Evolutionary conservation across 1,284 basidiomycete genomes (phyloP).

Genomic region (Butyriboletus regius): DNA sequence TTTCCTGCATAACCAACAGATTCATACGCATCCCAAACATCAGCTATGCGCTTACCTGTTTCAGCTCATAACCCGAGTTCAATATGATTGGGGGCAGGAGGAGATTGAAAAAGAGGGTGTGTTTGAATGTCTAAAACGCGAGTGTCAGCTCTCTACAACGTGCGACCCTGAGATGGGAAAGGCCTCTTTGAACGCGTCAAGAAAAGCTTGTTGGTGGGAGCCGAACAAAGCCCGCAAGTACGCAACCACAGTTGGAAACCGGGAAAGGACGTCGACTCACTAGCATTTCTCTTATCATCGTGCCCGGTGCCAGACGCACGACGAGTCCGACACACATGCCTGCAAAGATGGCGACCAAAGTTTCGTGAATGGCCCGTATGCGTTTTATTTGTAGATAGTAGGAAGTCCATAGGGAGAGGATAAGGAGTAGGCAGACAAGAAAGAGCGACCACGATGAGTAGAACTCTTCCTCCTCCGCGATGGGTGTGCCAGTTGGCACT

Average conservation of each 20-base stretch:
- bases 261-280: slow-evolving; percentile 47
- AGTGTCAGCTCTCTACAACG: background rate
- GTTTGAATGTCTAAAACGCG: slow-evolving; percentile 74
- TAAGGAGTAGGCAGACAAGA: slow-evolving; percentile 89
- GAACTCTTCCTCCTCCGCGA: slow-evolving; percentile 74
- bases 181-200: background rate
- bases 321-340: slow-evolving; percentile 94
- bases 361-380: slow-evolving; percentile 94
- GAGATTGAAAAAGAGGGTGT: slow-evolving; percentile 96
- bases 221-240: background rate
- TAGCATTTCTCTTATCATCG: slow-evolving; percentile 94
- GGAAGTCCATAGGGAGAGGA: slow-evolving; percentile 89
- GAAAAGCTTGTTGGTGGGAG: background rate
- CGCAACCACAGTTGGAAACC: no score
- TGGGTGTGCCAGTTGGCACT: slow-evolving; percentile 31
- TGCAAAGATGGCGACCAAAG: slow-evolving; percentile 89
- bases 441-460: slow-evolving; percentile 92
- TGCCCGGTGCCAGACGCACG: slow-evolving; percentile 83
- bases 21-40: background rate
- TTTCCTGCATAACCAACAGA: slow-evolving; percentile 56
- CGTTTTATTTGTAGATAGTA: slow-evolving; percentile 97
- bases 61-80: slow-evolving; percentile 95
- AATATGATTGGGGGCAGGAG: slow-evolving; percentile 96
- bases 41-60: slow-evolving; percentile 56
- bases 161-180: background rate